Conservation (phyloP, 2,329 filamentous ascomycete genomes). For the Xylaria polymorpha region DNA sequence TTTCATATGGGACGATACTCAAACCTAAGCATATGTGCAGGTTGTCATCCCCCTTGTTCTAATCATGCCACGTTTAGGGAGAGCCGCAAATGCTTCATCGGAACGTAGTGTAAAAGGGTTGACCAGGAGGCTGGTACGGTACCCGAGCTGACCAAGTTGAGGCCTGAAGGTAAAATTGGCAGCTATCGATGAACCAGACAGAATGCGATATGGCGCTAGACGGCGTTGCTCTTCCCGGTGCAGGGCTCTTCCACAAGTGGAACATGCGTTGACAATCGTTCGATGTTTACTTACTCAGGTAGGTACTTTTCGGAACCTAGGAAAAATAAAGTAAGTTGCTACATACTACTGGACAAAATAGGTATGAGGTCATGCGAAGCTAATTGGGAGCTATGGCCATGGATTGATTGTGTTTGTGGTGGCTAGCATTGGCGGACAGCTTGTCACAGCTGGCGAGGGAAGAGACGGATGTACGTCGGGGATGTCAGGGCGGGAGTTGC, state of each 20-base stretch:
- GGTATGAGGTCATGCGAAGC: conserved; percentile 45
- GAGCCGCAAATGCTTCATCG: conserved; percentile 23
- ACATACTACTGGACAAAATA: not conserved
- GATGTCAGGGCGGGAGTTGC: not conserved
- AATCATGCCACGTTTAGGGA: conserved; percentile 42
- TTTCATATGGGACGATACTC: conserved; percentile 42
- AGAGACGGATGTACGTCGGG: not conserved
- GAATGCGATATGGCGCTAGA: conserved; percentile 7
- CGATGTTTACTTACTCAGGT: conserved; percentile 46
- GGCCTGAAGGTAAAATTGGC: conserved; percentile 8
- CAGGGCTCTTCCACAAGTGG: conserved; percentile 41
- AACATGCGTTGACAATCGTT: conserved; percentile 42
- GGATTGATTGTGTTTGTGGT: not conserved
- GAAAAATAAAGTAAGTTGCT: conserved; percentile 17
- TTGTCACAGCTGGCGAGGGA: conserved; percentile 10
- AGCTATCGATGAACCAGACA: not conserved
- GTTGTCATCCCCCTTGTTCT: conserved; percentile 39
- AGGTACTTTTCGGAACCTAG: conserved; percentile 16
- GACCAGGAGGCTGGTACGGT: conserved; percentile 13
- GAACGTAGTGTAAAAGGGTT: not conserved
- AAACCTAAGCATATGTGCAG: conserved; percentile 21
- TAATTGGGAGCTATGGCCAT: conserved; percentile 31
- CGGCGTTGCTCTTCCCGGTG: conserved; percentile 22
- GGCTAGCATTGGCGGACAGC: not conserved
- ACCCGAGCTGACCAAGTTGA: conserved; percentile 4